Evolutionary conservation across 306 rosid species (phyloP).

Genomic region (Trifolium pratense): DNA sequence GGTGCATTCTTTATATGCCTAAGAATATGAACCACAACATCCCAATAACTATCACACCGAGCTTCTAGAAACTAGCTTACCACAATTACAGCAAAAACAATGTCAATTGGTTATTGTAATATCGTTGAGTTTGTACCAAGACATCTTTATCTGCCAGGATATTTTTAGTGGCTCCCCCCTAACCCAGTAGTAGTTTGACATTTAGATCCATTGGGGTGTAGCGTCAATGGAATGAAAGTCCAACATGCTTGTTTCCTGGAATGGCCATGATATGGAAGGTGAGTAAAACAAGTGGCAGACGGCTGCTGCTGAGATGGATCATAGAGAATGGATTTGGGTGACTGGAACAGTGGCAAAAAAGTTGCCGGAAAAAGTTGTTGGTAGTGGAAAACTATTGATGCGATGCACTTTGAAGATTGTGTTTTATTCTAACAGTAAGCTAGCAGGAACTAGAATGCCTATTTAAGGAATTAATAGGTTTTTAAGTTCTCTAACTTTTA

Average conservation of each 20-base stretch:
- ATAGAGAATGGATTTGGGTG: background rate
- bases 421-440: conserved; percentile 1
- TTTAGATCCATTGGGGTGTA: conserved; percentile 9
- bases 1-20: background rate
- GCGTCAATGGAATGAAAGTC: background rate
- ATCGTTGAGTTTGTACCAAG: background rate
- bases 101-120: background rate
- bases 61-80: background rate
- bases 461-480: background rate
- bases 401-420: background rate
- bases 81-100: background rate
- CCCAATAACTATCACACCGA: background rate
- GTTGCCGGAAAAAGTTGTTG: background rate
- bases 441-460: too few relatives aligned
- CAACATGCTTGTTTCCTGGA: conserved; percentile 1
- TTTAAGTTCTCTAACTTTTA: conserved; percentile 25
- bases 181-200: background rate
- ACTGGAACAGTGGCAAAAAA: background rate
- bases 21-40: background rate
- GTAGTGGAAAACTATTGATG: conserved; percentile 1
- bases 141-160: background rate
- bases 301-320: background rate
- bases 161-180: background rate
- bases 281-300: conserved; percentile 6
- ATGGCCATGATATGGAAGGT: background rate